Evolutionary conservation across 257 asterid species (phyloP), one percentile per base, ranked within the genome.

Genomic region (Nicotiana obtusifolia): DNA sequence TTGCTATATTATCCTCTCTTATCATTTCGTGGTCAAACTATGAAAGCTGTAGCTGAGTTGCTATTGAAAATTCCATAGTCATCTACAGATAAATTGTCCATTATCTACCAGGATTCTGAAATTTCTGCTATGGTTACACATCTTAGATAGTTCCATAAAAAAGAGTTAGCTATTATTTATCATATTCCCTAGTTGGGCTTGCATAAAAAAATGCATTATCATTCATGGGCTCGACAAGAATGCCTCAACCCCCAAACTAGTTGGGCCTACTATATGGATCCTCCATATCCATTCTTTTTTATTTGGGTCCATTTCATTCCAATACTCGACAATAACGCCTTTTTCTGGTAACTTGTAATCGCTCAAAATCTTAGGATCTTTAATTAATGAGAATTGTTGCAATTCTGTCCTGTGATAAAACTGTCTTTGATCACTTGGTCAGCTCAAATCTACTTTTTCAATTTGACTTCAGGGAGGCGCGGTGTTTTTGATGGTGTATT

Each of bases 401-500:
- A 22, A 59, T 44, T 71, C 37, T 20, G 17, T 24, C 20, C 60
- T 44, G 22, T 71, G 60, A 47, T 71, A 71, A 44, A 71, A 22
- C 78, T 71, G 26, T 24, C 26, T 44, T 44, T 80, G 76, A 37
- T 62, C 82, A 44, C 60, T 71, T 5, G 60, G 78, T 22, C 80
- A 15, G 16, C 80, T 31, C 44, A 75, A 49, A 75, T 49, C 26
- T 75, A 75, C 80, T 49, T 24, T 24, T 59, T 75, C 44, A 11
- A 81, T 85, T 67, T 84, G 77, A 56, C 52, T 91, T 86, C 91
- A 95, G 98, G 99, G 85, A 95, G 98, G 87, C 97, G 92, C 2
- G 92, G 94, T 67, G 88, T 95, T 64, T 95, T 89, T 85, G 88
- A 86, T 85, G 99, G 99, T 82, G 94, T 94, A 19, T 90, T 95